Base-by-base conservation (phyloP, 2,329 filamentous ascomycete genomes). In the Magnaporthiopsis incrustans region DNA sequence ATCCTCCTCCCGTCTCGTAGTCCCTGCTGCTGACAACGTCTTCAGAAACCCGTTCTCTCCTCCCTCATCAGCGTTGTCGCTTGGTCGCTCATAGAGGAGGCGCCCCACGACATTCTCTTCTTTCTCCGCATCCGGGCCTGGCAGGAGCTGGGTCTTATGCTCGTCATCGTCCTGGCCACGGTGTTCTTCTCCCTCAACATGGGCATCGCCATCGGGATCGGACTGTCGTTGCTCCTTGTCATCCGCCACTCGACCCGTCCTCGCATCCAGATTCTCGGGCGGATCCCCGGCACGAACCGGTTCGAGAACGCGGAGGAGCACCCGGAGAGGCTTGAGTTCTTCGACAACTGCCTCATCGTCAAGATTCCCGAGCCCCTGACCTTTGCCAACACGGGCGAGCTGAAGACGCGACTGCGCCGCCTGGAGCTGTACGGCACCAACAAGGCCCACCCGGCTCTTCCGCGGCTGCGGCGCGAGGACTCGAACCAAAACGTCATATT, bases 351-450 rank as follows among this genome's bases (percentile, higher is more conserved):
- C 66, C 80, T 99, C 12, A 97, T 99, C 66, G 92, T 98, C 71
- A 98, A 98, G 80, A 98, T 99, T 64, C 94, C 95, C 0, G 95
- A 99, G 73, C 95, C 95, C 0, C 80, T 99, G 62, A 98, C 94
- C 0, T 99, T 99, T 74, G 94, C 94, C 72, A 99, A 99, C 74
- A 98, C 95, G 0, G 95, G 93, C 60, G 91, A 95, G 69, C 80
- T 99, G 59, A 96, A 96, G 75, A 89, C 88, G 63, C 85, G 95
- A 4, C 81, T 99, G 14, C 83, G 90, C 7, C 82, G 95, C 8
- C 81, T 99, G 1, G 95, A 98, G 75, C 83, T 92, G 27, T 97
- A 98, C 71, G 95, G 95, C n/a, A 94, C 92, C 0, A 88, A 81
- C 59, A 81, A 84, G 63, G 92, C 91, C 0, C 95, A 98, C 70